Percentiles rank a stretch among this genome's conserved stretches.
Conservation (phyloP, 2,329 filamentous ascomycete genomes). For the Paraphaeosphaeria minitans region DNA sequence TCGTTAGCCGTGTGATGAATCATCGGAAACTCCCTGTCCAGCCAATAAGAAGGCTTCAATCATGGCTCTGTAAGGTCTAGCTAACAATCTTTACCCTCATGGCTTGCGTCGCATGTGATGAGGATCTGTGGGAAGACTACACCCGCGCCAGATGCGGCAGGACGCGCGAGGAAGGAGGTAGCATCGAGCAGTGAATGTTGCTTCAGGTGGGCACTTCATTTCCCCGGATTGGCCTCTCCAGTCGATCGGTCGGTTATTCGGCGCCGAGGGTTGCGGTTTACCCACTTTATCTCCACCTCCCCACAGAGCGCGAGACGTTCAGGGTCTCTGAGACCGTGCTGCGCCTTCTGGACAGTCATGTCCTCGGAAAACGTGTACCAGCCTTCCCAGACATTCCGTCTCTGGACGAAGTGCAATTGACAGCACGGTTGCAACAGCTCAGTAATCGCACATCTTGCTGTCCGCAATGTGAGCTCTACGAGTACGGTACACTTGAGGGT, state of each 20-base stretch:
- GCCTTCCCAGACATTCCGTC: neutral
- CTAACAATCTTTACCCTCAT: too few species aligned
- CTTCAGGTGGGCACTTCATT: neutral
- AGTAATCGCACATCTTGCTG: neutral
- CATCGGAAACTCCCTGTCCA: too few species aligned
- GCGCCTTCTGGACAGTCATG: neutral
- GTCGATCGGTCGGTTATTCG: slow-evolving; percentile 9
- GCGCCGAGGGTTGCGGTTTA: slow-evolving; percentile 2
- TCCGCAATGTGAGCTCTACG: neutral
- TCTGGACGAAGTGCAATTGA: neutral
- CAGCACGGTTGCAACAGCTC: neutral
- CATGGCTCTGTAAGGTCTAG: too few species aligned
- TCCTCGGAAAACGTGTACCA: neutral
- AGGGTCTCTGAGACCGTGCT: neutral
- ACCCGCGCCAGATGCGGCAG: neutral
- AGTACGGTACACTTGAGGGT: neutral
- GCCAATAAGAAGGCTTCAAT: too few species aligned
- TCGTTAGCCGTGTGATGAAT: too few species aligned
- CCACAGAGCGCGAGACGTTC: neutral
- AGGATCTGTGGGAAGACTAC: neutral
- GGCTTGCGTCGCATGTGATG: too few species aligned
- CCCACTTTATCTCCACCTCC: slow-evolving; percentile 15
- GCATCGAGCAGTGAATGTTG: neutral
- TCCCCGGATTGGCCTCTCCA: slow-evolving; percentile 4
- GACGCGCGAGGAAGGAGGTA: neutral